A percentile compares a stretch with the other conserved stretches of the same genome.
These are phyloP conservation scores for Millerago galiae DNA, from an alignment of 805 yeast genomes.

Conservation along the genomic window DNA sequence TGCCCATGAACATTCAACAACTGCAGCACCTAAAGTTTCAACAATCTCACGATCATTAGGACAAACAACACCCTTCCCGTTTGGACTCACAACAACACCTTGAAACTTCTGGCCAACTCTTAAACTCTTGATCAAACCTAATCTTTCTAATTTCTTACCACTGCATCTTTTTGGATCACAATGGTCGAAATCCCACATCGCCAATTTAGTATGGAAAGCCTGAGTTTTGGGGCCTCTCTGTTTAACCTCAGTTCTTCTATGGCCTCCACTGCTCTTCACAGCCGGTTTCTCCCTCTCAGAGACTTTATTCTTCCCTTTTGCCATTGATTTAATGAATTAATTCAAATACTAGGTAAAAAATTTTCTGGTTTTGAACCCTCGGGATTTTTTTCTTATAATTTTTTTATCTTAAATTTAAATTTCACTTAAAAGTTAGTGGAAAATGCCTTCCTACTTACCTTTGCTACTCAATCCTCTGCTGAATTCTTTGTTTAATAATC, in stretches of 20 bases:
- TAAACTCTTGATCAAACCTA: constrained; percentile 73
- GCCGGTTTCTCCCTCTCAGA: constrained; percentile 39
- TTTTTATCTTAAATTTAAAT: not conserved
- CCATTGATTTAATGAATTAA: constrained; percentile 20
- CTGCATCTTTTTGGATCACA: constrained; percentile 98
- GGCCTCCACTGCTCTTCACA: constrained; percentile 37
- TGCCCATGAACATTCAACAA: constrained; percentile 99
- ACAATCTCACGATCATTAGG: constrained; percentile 79
- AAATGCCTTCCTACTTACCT: constrained; percentile 41
- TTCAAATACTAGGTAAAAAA: too few relatives aligned
- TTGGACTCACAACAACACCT: constrained; percentile 82
- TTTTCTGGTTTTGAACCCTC: not conserved
- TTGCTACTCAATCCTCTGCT: constrained; percentile 55
- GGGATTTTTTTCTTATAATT: not conserved
- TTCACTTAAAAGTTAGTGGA: not conserved
- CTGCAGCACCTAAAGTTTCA: constrained; percentile 85
- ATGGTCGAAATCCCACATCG: constrained; percentile 99
- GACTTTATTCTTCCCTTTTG: constrained; percentile 41
- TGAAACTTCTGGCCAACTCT: constrained; percentile 90
- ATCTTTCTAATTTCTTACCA: constrained; percentile 86
- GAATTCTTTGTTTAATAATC: constrained; percentile 62
- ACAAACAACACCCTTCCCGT: constrained; percentile 84
- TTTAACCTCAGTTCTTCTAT: constrained; percentile 38
- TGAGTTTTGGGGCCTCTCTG: constrained; percentile 17
- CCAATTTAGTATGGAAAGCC: constrained; percentile 72